A percentile compares a stretch with the other conserved stretches of the same genome.
phyloP scores from a whole-genome alignment of 192 early-diverging fungal genomes.

The Coemansia sp. region DNA sequence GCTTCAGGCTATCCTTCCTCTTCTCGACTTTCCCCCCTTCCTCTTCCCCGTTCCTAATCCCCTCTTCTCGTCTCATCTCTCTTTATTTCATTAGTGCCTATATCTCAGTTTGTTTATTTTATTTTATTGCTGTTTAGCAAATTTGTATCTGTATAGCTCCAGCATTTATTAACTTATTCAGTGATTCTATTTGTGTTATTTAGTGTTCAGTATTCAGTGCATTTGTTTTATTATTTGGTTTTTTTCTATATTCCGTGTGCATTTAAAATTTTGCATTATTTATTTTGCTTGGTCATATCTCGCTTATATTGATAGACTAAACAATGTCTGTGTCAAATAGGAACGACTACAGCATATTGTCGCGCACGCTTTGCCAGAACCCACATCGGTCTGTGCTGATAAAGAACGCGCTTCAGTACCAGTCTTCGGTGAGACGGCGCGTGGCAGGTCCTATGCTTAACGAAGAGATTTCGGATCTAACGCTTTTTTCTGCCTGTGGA shows the following conservation, averaged over 20 bases:
- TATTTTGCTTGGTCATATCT: background rate
- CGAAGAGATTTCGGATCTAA: conserved; percentile 25
- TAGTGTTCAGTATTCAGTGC: conserved; percentile 2
- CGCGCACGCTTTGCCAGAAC: conserved; percentile 42
- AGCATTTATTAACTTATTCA: background rate
- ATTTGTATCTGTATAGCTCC: no score
- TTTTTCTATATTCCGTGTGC: background rate
- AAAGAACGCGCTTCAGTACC: conserved; percentile 50
- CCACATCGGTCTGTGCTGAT: conserved; percentile 42
- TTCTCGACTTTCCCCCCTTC: background rate
- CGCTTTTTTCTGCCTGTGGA: conserved; percentile 28
- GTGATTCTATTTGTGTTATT: background rate
- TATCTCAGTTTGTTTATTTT: no score
- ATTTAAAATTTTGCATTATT: background rate
- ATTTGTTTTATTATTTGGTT: background rate
- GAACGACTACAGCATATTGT: conserved; percentile 25
- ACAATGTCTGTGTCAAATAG: conserved; percentile 16
- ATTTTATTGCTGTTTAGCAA: no score
- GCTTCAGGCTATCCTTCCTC: background rate
- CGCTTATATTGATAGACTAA: background rate
- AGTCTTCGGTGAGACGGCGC: conserved; percentile 18
- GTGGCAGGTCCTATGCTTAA: conserved; percentile 21
- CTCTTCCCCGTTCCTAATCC: background rate
- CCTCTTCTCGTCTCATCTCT: background rate
- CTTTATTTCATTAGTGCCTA: background rate